Percentiles rank a stretch among this genome's conserved stretches.
phyloP scores from a whole-genome alignment of 768 basidiomycete genomes.

The Mycena galopus region DNA sequence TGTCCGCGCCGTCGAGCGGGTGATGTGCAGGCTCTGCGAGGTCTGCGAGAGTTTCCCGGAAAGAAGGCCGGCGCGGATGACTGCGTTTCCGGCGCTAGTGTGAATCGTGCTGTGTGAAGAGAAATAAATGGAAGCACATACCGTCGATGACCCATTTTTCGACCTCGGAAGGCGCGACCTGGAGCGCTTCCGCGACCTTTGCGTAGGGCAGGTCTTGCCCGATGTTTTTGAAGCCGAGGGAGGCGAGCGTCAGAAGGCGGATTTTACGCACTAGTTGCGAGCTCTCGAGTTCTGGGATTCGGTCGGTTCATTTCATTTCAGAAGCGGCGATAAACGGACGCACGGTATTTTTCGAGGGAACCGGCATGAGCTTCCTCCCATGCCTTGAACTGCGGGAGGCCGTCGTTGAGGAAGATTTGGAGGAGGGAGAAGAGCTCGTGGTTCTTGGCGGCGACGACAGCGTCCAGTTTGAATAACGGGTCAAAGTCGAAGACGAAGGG shows the following conservation, averaged over 20 bases:
- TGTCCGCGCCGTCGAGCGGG: constrained; percentile 78
- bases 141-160: constrained; percentile 93
- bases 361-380: constrained; percentile 70
- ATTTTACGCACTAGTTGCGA: constrained; percentile 82
- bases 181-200: constrained; percentile 74
- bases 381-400: constrained; percentile 68
- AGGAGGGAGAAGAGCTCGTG: constrained; percentile 83
- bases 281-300: constrained; percentile 64
- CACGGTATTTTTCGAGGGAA: constrained; percentile 70
- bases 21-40: constrained; percentile 78
- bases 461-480: constrained; percentile 80
- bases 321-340: constrained; percentile 1
- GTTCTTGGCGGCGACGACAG: constrained; percentile 72
- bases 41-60: constrained; percentile 89
- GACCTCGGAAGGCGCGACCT: constrained; percentile 74
- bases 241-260: constrained; percentile 79
- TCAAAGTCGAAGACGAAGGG: constrained; percentile 86
- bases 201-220: constrained; percentile 81
- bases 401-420: constrained; percentile 77
- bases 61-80: constrained; percentile 84
- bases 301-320: not conserved
- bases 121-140: constrained; percentile 46
- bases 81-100: constrained; percentile 53
- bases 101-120: not conserved
- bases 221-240: constrained; percentile 82